Evolutionary conservation across 495 filamentous ascomycete genomes (phyloP).

Genomic region (Neurospora sp.): DNA sequence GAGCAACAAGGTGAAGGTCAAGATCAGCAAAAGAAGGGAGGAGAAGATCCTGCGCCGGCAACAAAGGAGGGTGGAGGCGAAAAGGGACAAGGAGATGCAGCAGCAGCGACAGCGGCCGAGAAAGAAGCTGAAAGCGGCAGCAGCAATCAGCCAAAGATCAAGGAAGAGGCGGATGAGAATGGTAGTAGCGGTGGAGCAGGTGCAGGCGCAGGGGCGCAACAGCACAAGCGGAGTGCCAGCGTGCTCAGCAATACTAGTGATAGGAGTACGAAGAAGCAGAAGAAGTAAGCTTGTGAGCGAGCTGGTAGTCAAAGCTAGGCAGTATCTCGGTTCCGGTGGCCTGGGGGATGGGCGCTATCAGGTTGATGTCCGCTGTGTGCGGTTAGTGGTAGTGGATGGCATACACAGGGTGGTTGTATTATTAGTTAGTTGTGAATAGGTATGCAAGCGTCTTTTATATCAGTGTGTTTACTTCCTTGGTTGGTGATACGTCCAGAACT

Average conservation of each 20-base stretch:
- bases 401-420: neutral
- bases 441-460: neutral
- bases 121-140: neutral
- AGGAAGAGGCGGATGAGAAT: slow-evolving; percentile 7
- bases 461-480: neutral
- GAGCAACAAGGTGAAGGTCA: neutral
- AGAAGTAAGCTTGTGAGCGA: slow-evolving; percentile 39
- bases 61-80: slow-evolving; percentile 1
- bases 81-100: neutral
- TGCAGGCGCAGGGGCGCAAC: neutral
- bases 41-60: neutral
- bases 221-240: slow-evolving; percentile 65
- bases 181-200: neutral
- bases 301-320: neutral
- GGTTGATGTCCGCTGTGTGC: neutral
- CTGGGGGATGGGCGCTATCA: neutral
- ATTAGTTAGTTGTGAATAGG: neutral
- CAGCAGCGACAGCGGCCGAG: neutral
- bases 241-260: slow-evolving; percentile 59
- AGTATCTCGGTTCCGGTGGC: neutral
- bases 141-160: slow-evolving; percentile 7
- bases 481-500: neutral
- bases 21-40: neutral
- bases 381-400: neutral
- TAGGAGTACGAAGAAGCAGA: slow-evolving; percentile 61